phyloP scores from a whole-genome alignment of 1,284 basidiomycete genomes.

The Apiotrichum laibachii region DNA sequence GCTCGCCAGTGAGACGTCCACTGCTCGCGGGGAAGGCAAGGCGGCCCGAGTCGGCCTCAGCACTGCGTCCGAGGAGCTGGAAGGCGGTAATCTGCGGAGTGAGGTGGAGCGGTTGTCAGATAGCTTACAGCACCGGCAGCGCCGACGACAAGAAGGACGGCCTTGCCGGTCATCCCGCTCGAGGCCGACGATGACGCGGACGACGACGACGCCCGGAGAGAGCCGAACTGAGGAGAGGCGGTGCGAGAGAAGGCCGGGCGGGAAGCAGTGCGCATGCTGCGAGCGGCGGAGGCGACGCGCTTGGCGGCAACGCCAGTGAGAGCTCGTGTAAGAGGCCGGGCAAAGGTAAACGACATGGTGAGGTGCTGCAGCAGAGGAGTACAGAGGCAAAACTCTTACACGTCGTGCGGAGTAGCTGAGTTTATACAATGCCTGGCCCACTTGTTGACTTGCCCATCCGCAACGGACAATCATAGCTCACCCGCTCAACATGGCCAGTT shows the following conservation, averaged over 20 bases:
- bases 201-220: neutral
- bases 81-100: constrained; percentile 6
- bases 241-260: neutral
- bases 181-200: neutral
- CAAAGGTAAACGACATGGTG: neutral
- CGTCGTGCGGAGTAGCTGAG: neutral
- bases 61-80: neutral
- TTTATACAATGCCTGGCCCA: no score
- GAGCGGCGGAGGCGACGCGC: neutral
- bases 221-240: no score
- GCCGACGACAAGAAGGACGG: neutral
- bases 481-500: neutral
- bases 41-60: constrained; percentile 3
- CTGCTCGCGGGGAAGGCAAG: constrained; percentile 2
- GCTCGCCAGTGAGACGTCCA: constrained; percentile 4
- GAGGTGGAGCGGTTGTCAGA: neutral
- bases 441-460: neutral
- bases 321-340: neutral
- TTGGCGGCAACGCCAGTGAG: neutral
- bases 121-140: neutral
- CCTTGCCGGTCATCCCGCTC: neutral
- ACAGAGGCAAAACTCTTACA: neutral
- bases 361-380: neutral
- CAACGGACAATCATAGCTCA: neutral
- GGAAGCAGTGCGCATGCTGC: neutral